Base-by-base conservation (phyloP, 176 grass and related monocot genomes). In the Raddia distichophylla region DNA sequence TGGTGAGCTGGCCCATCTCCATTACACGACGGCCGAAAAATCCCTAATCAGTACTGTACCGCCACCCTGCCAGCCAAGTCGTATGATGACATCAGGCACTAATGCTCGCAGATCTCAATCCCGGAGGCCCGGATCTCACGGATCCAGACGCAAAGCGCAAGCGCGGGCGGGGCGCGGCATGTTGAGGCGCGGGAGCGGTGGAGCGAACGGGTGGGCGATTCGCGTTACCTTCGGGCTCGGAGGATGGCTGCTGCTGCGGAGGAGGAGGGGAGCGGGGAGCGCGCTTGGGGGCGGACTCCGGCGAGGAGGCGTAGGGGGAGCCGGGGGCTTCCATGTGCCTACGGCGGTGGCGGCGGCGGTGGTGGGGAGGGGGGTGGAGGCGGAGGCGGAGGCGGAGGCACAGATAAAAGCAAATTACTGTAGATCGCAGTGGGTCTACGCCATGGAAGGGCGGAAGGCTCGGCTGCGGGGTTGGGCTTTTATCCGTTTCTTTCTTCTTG, bases 281-380 rank as follows among this genome's bases (percentile, higher is more conserved):
- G 74, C 90, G 87, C 85, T 90, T 91, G 35, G 91, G 85, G 67
- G 94, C 87, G 57, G 85, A 80, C n/a, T 98, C 95, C 10, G 95
- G 92, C 32, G 95, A 98, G 86, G 95, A 94, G 69, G 92, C 88
- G 78, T 94, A 92, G 75, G 92, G 95, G 67, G 88, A 93, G 68
- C 91, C 90, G 5, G 92, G 88, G 71, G 87, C 87, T 34, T 98
- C 95, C 95, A 98, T 98, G 70, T 32, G 45, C 22, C 42, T 70
- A 45, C 18, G 89, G 60, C 40, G 72, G 71, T 6, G 61, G 82
- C 0, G 65, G 67, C 5, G 76, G 57, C 6, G 54, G 0, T 1
- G 52, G 53, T 2, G 59, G 49, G 0, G 33, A 7, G 0, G 78
- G 42, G 10, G 10, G 56, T 0, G 33, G 62, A 0, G 17, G 73